Conservation (phyloP, 441 rosid species). For the Brassica balearica region DNA sequence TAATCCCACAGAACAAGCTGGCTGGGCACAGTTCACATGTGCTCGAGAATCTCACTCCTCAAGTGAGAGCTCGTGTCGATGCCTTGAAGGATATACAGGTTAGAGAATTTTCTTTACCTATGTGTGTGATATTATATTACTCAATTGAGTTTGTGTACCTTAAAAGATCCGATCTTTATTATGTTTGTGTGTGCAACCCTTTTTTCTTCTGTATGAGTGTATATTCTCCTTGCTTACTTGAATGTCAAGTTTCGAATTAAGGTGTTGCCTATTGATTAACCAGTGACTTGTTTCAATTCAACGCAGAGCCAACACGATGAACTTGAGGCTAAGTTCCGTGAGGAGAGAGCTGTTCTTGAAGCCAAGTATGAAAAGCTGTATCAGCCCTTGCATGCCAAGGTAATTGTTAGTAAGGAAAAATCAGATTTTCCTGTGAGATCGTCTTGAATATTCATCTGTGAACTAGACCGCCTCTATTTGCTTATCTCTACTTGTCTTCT, state of each 20-base stretch:
- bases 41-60: conserved; percentile 62
- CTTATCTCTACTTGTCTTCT: too few relatives aligned
- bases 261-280: conserved; percentile 1
- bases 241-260: not conserved
- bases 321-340: conserved; percentile 79
- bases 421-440: too few relatives aligned
- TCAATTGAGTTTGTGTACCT: not conserved
- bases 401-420: conserved; percentile 12
- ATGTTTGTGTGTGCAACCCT: not conserved
- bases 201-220: not conserved
- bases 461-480: too few relatives aligned
- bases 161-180: not conserved
- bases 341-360: conserved; percentile 87
- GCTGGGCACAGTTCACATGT: conserved; percentile 67
- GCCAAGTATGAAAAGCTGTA: conserved; percentile 79
- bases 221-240: not conserved
- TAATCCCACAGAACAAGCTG: conserved; percentile 62
- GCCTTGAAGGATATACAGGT: conserved; percentile 80
- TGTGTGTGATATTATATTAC: too few relatives aligned
- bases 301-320: conserved; percentile 79
- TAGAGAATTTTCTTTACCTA: not conserved
- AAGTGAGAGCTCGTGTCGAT: conserved; percentile 76
- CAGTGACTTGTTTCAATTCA: conserved; percentile 6
- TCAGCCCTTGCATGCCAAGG: conserved; percentile 82
- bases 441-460: too few relatives aligned